Evolutionary conservation across 805 yeast genomes (phyloP), one percentile per base, ranked within the genome.

Genomic region (Candida corydali): DNA sequence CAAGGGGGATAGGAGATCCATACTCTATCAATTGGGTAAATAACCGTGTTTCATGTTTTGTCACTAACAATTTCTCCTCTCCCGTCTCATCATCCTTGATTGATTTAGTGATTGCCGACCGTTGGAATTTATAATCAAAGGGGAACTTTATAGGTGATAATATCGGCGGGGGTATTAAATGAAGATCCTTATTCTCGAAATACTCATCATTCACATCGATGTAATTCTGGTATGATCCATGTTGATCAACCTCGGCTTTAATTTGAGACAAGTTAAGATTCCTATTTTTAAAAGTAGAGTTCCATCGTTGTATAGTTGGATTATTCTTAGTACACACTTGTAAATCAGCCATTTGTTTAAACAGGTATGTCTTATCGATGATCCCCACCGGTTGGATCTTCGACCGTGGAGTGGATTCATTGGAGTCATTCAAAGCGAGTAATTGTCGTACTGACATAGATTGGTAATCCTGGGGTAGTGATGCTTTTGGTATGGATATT

Each of bases 331-430:
- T 75, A 22, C 75, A 64, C 44, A 76, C 73, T 55, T 93, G 98
- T 56, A 87, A 91, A 59, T 89, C 98, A 0, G 91, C 80, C 71
- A 88, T 76, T 45, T 85, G 86, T 47, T 96, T 74, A 56, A 91
- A 91, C 44, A 83, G 73, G 51, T 79, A 81, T 12, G 81, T 82
- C 40, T 77, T 73, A 47, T 78, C 77, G 14, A 87, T 67, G 14
- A 86, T 72, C 0, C 82, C 88, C 4, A 75, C 70, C 0, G 95
- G 91, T 30, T 69, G 67, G 2, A 75, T 69, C 17, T 59, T 59
- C 34, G 72, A 67, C 3, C 61, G 46, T 3, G 56, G 46, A 3
- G 57, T 51, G 3, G 37, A 33, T 12, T 32, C 17, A 11, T 37
- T 37, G 9, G 57, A 50, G n/a, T 60, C 54, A 36, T 70, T 69